phyloP scores from a whole-genome alignment of 345 rosid genomes.

The Populus tremula region DNA sequence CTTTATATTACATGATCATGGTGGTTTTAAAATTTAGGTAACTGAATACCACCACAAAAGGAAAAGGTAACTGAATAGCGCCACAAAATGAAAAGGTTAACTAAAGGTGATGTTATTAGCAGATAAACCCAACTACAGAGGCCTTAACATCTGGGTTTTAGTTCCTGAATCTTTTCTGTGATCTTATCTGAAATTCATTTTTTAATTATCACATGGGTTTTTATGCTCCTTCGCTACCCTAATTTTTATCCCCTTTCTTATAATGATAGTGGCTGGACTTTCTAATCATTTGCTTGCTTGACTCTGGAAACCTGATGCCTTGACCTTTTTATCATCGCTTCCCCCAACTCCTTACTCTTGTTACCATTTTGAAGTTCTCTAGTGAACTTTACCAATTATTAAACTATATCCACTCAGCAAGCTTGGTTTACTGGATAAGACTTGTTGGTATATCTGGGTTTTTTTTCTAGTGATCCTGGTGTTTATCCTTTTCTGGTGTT shows the following conservation, averaged over 20 bases:
- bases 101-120: not conserved
- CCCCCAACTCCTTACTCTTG: too few species aligned
- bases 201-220: not conserved
- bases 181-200: not conserved
- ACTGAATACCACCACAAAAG: not conserved
- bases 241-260: too few species aligned
- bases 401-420: too few species aligned
- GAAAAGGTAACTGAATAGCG: too few species aligned
- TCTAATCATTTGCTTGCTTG: not conserved
- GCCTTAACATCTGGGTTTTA: not conserved
- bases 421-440: too few species aligned
- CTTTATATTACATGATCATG: not conserved
- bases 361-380: too few species aligned
- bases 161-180: not conserved
- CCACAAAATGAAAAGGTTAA: too few species aligned
- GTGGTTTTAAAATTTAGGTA: not conserved
- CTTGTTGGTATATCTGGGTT: too few species aligned
- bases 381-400: too few species aligned
- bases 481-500: not conserved
- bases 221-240: not conserved
- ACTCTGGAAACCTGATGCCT: not conserved
- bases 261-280: not conserved
- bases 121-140: not conserved
- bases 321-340: too few species aligned
- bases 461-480: not conserved